phyloP scores from a whole-genome alignment of 208 protist species.

The Naegleria fowleri region DNA sequence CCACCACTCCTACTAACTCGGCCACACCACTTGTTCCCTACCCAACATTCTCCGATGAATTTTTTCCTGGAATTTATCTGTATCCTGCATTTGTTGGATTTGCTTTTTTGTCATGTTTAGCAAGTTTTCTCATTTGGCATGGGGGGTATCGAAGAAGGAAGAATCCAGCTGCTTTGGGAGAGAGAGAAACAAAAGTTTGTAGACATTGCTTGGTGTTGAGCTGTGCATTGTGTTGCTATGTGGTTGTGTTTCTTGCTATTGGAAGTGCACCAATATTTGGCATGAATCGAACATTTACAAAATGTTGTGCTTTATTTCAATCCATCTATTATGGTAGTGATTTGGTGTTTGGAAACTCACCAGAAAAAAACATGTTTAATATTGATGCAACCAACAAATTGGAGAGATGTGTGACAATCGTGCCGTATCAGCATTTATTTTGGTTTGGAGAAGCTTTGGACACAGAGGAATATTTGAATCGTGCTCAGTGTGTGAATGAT shows the following conservation, averaged over 20 bases:
- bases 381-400: not conserved
- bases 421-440: not conserved
- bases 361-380: not conserved
- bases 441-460: not conserved
- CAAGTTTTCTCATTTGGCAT: not conserved
- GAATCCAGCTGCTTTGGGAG: not conserved
- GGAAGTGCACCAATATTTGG: not conserved
- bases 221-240: not conserved
- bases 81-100: not conserved
- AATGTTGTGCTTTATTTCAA: not conserved
- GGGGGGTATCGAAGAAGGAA: not conserved
- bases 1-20: too few species aligned
- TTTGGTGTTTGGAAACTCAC: not conserved
- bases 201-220: not conserved
- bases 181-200: not conserved
- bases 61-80: not conserved
- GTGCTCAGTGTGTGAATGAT: not conserved
- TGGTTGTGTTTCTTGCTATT: not conserved
- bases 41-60: not conserved
- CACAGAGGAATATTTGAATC: not conserved
- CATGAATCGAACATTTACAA: not conserved
- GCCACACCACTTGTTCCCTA: too few species aligned
- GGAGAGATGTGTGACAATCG: not conserved
- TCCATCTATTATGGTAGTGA: not conserved
- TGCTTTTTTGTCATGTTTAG: not conserved